Base-by-base conservation (phyloP, 1,139 yeast species). In the Saccharomycopsis phalli region DNA sequence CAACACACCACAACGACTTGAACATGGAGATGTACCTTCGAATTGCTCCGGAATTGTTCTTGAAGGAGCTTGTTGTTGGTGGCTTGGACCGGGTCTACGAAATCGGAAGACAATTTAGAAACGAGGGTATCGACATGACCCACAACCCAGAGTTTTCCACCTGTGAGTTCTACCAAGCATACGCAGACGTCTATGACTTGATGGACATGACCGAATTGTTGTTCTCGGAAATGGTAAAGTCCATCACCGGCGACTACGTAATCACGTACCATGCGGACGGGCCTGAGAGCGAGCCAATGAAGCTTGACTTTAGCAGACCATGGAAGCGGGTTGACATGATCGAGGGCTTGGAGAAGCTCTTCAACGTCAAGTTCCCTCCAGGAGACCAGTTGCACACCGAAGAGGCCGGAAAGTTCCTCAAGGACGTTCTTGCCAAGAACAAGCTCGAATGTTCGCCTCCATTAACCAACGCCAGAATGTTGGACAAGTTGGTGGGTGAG, bases 301-400 rank as follows among this genome's bases (percentile, higher is more conserved):
- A 81, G 46, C 69, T 91, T 59, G 94, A 91, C 66, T 91, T 88
- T 68, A 57, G 88, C 38, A 78, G 97, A 68, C 98, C 98, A 50
- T 91, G 98, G 98, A 88, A 87, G 78, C 81, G 98, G 69, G 70
- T 88, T 55, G 88, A 88, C 66, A 91, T 91, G 95, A 91, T 91
- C 58, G 93, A 87, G 65, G 94, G 86, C 59, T 71, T 91, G 55
- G 98, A 91, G 68, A 86, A 81, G 68, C 71, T 72, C 51, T 82
- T 78, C 59, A 75, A 78, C 52, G 94, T 81, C 57, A 86, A 73
- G 59, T 91, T 91, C 84, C 98, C 98, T 55, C 39, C 47, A 18
- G 97, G 96, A 51, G 94, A 87, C 55, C 75, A 87, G 66, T 75
- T 91, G 59, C 97, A 91, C 69, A 86, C 97, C 47, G 83, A 69